Percentiles rank a stretch among this genome's conserved stretches.
These are phyloP conservation scores for Suhomyces sp. DNA, from an alignment of 805 yeast species.

Conservation along the genomic window DNA sequence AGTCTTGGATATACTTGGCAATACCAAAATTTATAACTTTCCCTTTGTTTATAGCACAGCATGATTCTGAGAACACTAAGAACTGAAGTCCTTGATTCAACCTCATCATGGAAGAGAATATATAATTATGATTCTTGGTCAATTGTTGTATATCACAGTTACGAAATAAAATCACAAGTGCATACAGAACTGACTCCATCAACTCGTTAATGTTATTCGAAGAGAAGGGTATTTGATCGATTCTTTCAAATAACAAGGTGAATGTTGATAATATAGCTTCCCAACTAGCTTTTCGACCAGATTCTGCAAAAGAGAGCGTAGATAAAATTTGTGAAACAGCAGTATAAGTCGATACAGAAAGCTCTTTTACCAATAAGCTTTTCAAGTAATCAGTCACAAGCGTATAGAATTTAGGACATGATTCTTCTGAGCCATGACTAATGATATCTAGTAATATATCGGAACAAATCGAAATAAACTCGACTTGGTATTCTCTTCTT, in stretches of 20 bases:
- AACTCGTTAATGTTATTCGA: conserved; percentile 10
- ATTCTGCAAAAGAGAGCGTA: conserved; percentile 60
- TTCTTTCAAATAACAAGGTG: conserved; percentile 18
- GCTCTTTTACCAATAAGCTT: conserved; percentile 9
- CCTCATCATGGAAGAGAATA: conserved; percentile 40
- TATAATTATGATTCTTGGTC: conserved; percentile 43
- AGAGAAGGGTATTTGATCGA: conserved; percentile 1
- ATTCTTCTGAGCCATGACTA: conserved; percentile 50
- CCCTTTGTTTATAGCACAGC: conserved; percentile 40
- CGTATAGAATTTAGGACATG: conserved; percentile 45
- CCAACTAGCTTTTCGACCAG: conserved; percentile 67
- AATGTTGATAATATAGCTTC: conserved; percentile 19
- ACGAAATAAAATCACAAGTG: conserved; percentile 51
- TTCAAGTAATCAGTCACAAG: conserved; percentile 22
- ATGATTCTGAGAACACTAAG: conserved; percentile 47
- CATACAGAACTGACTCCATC: conserved; percentile 37
- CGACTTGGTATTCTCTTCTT: conserved; percentile 7
- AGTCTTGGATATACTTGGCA: conserved; percentile 46
- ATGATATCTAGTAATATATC: conserved; percentile 57
- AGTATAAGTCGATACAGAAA: conserved; percentile 5
- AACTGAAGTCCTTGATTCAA: conserved; percentile 36
- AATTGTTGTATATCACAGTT: conserved; percentile 50
- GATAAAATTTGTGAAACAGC: conserved; percentile 40
- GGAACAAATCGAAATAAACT: conserved; percentile 36
- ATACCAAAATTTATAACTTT: conserved; percentile 46